Evolutionary conservation across 2,329 filamentous ascomycete species (phyloP).

Genomic region (Mollisiaceae sp.): DNA sequence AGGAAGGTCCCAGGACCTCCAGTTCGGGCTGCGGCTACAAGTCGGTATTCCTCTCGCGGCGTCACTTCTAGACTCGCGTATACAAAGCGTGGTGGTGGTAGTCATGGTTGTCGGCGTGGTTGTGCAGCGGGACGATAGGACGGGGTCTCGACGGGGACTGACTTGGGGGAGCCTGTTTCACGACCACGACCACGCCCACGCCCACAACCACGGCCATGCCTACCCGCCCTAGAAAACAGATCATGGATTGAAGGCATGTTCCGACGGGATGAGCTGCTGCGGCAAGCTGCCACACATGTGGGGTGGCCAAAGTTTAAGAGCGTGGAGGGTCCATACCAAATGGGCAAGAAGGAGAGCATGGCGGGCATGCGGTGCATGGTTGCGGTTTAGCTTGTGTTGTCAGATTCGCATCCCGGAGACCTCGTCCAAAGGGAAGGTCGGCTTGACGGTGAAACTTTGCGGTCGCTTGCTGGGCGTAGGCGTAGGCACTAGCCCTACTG

Average conservation of each 20-base stretch:
- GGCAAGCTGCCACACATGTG: slow-evolving; percentile 13
- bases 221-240: slow-evolving; percentile 9
- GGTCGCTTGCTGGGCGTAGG: slow-evolving; percentile 1
- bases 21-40: neutral
- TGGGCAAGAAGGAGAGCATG: slow-evolving; percentile 3
- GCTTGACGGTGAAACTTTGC: neutral
- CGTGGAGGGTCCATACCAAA: slow-evolving; percentile 18
- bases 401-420: slow-evolving; percentile 1
- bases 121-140: slow-evolving; percentile 5
- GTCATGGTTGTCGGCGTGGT: neutral
- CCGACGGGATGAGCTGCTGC: slow-evolving; percentile 20
- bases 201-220: neutral
- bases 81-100: neutral
- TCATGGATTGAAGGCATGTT: slow-evolving; percentile 16
- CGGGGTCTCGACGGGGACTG: neutral
- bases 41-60: neutral
- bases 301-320: slow-evolving; percentile 14
- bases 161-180: slow-evolving; percentile 14
- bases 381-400: neutral
- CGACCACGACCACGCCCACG: neutral
- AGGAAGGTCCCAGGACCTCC: slow-evolving; percentile 4
- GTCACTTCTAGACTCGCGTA: neutral
- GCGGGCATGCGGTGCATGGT: neutral
- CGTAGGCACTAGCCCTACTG: too few relatives aligned
- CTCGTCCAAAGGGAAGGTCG: slow-evolving; percentile 13